Evolutionary conservation across 1,284 basidiomycete species (phyloP), one percentile per base, ranked within the genome.

Genomic region (Mycosarcoma maydis): DNA sequence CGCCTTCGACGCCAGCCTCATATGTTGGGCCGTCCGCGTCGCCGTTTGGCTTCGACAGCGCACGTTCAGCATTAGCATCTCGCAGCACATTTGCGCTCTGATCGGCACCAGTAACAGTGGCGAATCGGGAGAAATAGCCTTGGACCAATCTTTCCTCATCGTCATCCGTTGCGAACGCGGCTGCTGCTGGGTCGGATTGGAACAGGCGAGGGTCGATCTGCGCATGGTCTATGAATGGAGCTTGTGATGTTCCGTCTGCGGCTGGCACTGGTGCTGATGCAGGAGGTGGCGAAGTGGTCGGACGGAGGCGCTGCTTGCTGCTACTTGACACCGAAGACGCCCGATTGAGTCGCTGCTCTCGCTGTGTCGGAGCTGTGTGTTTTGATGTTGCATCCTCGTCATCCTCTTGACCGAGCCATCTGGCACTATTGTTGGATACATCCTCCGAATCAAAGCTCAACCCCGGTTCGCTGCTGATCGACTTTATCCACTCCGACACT

Each of bases 401-500:
- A 17, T 29, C 40, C 8, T 42, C 40, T 19, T 42, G 26, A 17
- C 16, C 26, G 20, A 27, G 19, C 44, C 44, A 46, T 24, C 20
- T 23, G 24, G n/a, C 33, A 13, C 36, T 19, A 20, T 19, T 14
- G 20, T 20, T 22, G 29, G 30, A 7, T 14, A 27, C n/a, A 3
- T 45, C 20, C 3, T 45, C 43, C 11, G 36, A 7, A 4, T 44
- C 47, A 3, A 13, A 47, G 17, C 34, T 54, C 23, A 22, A 11
- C 34, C 32, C 50, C 3, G 54, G 40, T 20, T 65, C 61, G 41
- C 54, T 57, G 22, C 45, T 49, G n/a, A 65, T 52, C 3, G 27
- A 36, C 46, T 65, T 65, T 9, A 65, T 65, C 61, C 61, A 65
- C 26, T 57, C 61, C 1, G 40, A 24, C n/a, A 65, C 61, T 34